Evolutionary conservation across 2,329 filamentous ascomycete species (phyloP), one percentile per base, ranked within the genome.

Genomic region (Trichoderma sp.): DNA sequence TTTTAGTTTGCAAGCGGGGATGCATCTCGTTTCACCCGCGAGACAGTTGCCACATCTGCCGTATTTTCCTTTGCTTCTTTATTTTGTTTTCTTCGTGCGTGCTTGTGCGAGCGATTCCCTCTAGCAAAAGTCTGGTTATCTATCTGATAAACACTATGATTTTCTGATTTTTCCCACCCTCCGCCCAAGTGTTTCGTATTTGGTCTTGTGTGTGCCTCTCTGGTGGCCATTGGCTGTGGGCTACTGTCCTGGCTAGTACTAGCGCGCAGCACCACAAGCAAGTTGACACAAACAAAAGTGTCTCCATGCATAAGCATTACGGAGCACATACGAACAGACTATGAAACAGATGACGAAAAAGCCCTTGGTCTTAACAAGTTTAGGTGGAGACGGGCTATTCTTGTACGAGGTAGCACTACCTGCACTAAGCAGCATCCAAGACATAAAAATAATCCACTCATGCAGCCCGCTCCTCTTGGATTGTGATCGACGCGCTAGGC

Each of bases 391-490:
- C 59, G 29, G 59, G 38, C 35, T 53, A 72, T 72, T 74, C 59
- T 62, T 59, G 56, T 68, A 71, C 56, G 38, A 29, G 31, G 69
- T 72, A 60, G 60, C 62, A 62, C 35, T 33, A 29, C 45, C 56
- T 59, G 66, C 56, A 59, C 50, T 29, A 67, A 67, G 66, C 31
- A 35, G n/a, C 45, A 53, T 53, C 45, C 45, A 50, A 12, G 33
- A 53, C 38, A 72, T 35, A 75, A 63, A 74, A 45, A 66, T 59
- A 75, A 75, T 71, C 74, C 66, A 75, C 67, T 71, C 67, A 71
- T 71, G 59, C 74, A 71, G 45, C 27, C 33, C 18, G 74, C 72
- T 75, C 50, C 63, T 67, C 71, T 75, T 68, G 72, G 72, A 75
- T 75, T 75, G 63, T 35, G 74, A 75, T 75, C 74, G 67, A 71